A percentile compares a stretch with the other conserved stretches of the same genome.
These are phyloP conservation scores for Peniophora sp. DNA, from an alignment of 1,284 basidiomycete genomes.

Conservation along the genomic window DNA sequence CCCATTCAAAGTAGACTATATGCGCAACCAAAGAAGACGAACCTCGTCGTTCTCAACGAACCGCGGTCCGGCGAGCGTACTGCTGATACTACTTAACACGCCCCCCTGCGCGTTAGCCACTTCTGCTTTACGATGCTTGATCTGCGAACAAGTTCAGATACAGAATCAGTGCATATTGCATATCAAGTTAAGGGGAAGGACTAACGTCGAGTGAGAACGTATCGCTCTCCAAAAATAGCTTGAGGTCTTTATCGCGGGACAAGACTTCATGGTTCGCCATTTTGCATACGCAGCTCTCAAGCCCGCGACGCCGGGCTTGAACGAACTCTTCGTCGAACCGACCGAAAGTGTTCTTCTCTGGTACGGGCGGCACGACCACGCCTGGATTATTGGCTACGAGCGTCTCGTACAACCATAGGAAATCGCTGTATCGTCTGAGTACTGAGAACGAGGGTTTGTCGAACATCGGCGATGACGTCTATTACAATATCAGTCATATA, in stretches of 20 bases:
- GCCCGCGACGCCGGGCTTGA: slow-evolving; percentile 70
- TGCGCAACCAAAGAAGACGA: not conserved
- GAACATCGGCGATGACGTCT: slow-evolving; percentile 82
- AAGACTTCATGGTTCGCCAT: slow-evolving; percentile 85
- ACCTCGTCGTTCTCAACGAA: slow-evolving; percentile 94
- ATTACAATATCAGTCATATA: slow-evolving; percentile 3
- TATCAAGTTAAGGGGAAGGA: slow-evolving; percentile 10
- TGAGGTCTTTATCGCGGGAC: slow-evolving; percentile 77
- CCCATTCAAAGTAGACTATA: not conserved
- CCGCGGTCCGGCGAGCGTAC: slow-evolving; percentile 71
- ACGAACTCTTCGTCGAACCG: slow-evolving; percentile 88
- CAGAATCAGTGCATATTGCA: slow-evolving; percentile 6
- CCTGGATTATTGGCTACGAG: slow-evolving; percentile 91
- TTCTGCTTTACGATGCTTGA: slow-evolving; percentile 80
- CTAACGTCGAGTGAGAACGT: slow-evolving; percentile 75
- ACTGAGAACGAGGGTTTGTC: slow-evolving; percentile 83
- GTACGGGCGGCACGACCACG: slow-evolving; percentile 93
- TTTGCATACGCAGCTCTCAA: slow-evolving; percentile 88
- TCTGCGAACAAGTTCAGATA: too few relatives aligned
- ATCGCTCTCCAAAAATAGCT: slow-evolving; percentile 84
- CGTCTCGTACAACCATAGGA: slow-evolving; percentile 93
- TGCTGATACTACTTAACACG: slow-evolving; percentile 72
- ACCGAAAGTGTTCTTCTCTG: slow-evolving; percentile 91
- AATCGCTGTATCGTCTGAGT: slow-evolving; percentile 92
- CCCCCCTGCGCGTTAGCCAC: slow-evolving; percentile 69